Base-by-base conservation (phyloP, 352 stramenopile genomes). In the Globisporangium lucens region DNA sequence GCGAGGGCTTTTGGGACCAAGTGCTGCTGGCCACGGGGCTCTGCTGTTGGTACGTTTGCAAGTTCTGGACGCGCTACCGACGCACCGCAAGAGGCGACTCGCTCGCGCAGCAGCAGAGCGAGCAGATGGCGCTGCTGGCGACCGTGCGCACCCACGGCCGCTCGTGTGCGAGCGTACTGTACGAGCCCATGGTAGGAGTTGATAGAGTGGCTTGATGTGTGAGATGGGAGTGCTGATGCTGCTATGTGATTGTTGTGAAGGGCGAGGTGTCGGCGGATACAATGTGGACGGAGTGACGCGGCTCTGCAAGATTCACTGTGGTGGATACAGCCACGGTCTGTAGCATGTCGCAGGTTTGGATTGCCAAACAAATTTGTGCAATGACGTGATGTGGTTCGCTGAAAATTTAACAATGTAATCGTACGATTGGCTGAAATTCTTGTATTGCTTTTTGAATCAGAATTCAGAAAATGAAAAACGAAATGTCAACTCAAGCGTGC, bases 1-100 rank as follows among this genome's bases (percentile, higher is more conserved):
- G 82, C 61, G 62, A 75, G 47, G 77, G 75, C n/a, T 92, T 92
- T 63, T 89, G 74, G 75, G 67, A 76, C 56, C 72, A 90, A 52
- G 64, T 92, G 10, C 4, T 79, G 3, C 22, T 80, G 33, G 73
- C 75, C 2, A 24, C 69, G 15, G 71, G 71, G 27, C 53, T 80
- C 56, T 61, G 29, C n/a, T 10, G 30, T 27, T 68, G 51, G 56
- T 49, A 75, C 47, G 46, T 69, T 27, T 53, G 63, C 17, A 74
- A 66, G 27, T 12, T 79, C 6, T 85, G 69, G 67, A 61, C 57
- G 24, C 81, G 80, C 33, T 60, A 74, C 4, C 79, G 69, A 17
- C 69, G 63, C 12, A 5, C 79, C n/a, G 75, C 68, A 36, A 57
- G 60, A 17, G 78, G 81, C 55, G 68, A 80, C 57, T 36, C 72